Evolutionary conservation across 1,284 basidiomycete genomes (phyloP).

Genomic region (Pseudozyma sp.): DNA sequence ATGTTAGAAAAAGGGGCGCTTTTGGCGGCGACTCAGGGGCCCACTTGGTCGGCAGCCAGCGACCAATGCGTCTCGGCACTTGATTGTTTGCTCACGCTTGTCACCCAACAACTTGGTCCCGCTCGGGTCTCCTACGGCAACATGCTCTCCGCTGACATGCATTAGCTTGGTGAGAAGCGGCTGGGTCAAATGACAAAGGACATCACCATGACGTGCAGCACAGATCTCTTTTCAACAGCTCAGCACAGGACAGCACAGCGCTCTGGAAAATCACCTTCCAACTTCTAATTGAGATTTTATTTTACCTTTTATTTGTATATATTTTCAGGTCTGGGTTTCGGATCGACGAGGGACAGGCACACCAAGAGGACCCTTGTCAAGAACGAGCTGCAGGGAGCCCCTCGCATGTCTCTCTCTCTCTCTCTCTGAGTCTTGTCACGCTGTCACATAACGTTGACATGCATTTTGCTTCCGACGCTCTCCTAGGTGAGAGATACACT

Average conservation of each 20-base stretch:
- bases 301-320: neutral
- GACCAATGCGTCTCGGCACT: neutral
- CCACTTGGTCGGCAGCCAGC: neutral
- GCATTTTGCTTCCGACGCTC: neutral
- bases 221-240: no score
- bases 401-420: neutral
- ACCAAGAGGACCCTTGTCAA: neutral
- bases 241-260: no score
- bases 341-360: no score
- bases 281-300: neutral
- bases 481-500: no score
- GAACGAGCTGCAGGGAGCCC: neutral
- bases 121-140: no score
- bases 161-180: no score
- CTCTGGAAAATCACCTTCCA: neutral
- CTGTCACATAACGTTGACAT: neutral
- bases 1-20: neutral
- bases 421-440: neutral
- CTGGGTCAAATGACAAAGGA: no score
- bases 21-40: no score
- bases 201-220: no score
- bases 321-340: neutral
- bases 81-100: no score
- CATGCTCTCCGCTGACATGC: no score
- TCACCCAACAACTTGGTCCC: no score